These are phyloP conservation scores for Peronospora tabacina DNA, from an alignment of 352 stramenopile genomes.

Conservation along the genomic window DNA sequence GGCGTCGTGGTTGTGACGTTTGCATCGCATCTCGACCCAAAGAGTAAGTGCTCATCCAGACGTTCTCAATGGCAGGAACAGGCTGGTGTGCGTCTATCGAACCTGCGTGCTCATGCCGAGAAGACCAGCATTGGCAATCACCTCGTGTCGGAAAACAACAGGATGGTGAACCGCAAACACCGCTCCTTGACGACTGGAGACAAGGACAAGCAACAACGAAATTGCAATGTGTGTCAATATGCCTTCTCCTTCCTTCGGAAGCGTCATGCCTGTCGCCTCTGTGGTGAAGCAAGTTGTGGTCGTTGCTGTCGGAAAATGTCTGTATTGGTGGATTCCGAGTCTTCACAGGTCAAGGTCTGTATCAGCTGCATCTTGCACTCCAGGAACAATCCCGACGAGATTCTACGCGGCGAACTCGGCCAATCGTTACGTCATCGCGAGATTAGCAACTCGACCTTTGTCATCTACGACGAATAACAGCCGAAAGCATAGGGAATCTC, in stretches of 20 bases:
- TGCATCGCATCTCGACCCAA: constrained; percentile 72
- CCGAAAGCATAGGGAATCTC: too few species aligned
- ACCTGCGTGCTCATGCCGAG: constrained; percentile 57
- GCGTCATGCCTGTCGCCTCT: constrained; percentile 69
- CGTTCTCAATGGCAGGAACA: constrained; percentile 56
- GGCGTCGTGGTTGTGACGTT: constrained; percentile 82
- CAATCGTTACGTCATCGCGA: constrained; percentile 26
- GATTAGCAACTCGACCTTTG: constrained; percentile 54
- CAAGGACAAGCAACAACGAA: constrained; percentile 34
- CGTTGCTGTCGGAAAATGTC: constrained; percentile 68
- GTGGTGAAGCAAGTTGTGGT: constrained; percentile 56
- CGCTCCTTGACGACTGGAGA: constrained; percentile 35
- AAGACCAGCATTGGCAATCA: constrained; percentile 62
- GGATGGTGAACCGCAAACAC: constrained; percentile 24
- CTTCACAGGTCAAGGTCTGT: constrained; percentile 64
- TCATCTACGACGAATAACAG: constrained; percentile 50
- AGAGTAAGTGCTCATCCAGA: constrained; percentile 60
- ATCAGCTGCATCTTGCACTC: constrained; percentile 70
- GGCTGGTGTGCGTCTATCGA: constrained; percentile 41
- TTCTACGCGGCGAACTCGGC: constrained; percentile 26
- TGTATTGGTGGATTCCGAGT: constrained; percentile 51
- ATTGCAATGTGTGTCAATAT: constrained; percentile 60
- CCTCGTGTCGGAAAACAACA: constrained; percentile 34
- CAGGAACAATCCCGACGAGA: constrained; percentile 52
- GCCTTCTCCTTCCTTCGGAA: constrained; percentile 71